A percentile compares a stretch with the other conserved stretches of the same genome.
phyloP scores from a whole-genome alignment of 2,329 filamentous ascomycete genomes.

The Fusarium begoniae region DNA sequence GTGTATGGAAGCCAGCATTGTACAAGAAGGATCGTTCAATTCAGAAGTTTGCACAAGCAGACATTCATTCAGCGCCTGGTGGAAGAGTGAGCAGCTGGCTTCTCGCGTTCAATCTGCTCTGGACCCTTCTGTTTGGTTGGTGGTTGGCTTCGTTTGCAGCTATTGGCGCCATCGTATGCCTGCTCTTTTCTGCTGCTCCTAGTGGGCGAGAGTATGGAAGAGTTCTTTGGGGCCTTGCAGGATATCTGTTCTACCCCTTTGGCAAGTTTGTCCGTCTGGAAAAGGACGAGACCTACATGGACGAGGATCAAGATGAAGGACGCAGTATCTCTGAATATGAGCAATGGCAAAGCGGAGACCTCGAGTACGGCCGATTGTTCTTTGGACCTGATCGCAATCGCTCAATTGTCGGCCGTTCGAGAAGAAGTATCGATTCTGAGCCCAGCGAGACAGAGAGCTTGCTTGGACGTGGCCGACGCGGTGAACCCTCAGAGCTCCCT shows the following conservation, averaged over 20 bases:
- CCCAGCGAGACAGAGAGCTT: slow-evolving; percentile 89
- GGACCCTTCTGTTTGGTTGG: slow-evolving; percentile 94
- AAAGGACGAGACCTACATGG: slow-evolving; percentile 91
- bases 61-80: slow-evolving; percentile 95
- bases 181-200: slow-evolving; percentile 79
- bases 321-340: slow-evolving; percentile 98
- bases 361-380: slow-evolving; percentile 94
- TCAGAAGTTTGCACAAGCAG: slow-evolving; percentile 93
- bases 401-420: slow-evolving; percentile 85
- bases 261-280: slow-evolving; percentile 94
- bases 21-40: slow-evolving; percentile 99
- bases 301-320: slow-evolving; percentile 95
- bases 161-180: slow-evolving; percentile 79
- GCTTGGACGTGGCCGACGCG: slow-evolving; percentile 69
- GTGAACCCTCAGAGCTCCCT: slow-evolving; percentile 55
- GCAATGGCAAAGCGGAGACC: slow-evolving; percentile 97
- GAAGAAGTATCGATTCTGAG: slow-evolving; percentile 87
- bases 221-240: slow-evolving; percentile 83
- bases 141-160: slow-evolving; percentile 86
- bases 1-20: slow-evolving; percentile 97
- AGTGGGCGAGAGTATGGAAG: slow-evolving; percentile 87
- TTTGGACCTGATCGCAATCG: slow-evolving; percentile 84
- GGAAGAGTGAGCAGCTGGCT: slow-evolving; percentile 86
- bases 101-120: slow-evolving; percentile 86
- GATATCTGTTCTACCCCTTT: slow-evolving; percentile 95